Percentiles rank a stretch among this genome's conserved stretches.
These are phyloP conservation scores for Vigna mungo DNA, from an alignment of 306 rosid species.

Conservation along the genomic window DNA sequence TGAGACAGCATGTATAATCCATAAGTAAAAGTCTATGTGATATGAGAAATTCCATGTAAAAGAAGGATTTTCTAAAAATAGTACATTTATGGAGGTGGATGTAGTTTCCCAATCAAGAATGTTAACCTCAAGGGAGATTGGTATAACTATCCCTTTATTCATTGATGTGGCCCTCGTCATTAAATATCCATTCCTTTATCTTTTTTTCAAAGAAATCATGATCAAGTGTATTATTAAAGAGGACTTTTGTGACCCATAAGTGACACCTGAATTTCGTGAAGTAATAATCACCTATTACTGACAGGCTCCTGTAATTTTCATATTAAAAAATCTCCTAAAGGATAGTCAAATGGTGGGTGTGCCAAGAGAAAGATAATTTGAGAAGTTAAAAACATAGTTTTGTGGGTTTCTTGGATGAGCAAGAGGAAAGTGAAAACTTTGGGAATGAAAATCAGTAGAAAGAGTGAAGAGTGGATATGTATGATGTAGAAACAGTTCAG, in stretches of 20 bases:
- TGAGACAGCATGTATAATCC: neutral
- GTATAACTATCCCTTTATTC: neutral
- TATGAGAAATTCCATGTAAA: neutral
- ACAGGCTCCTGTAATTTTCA: neutral
- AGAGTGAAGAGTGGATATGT: neutral
- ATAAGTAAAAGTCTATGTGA: neutral
- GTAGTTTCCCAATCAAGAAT: conserved; percentile 7
- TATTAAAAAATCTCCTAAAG: neutral
- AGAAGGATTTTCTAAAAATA: neutral
- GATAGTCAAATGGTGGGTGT: too few species aligned
- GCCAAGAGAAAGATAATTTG: too few species aligned
- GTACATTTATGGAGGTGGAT: neutral
- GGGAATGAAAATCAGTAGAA: neutral
- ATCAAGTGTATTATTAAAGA: neutral
- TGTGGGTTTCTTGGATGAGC: too few species aligned
- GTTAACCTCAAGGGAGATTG: neutral
- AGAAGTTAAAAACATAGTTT: too few species aligned
- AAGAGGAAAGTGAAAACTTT: too few species aligned
- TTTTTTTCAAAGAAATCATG: neutral
- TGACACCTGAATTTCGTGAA: conserved; percentile 19
- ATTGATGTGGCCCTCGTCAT: neutral
- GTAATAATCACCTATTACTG: neutral
- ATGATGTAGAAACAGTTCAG: neutral
- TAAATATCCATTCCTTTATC: neutral
- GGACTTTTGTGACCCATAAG: neutral